A percentile compares a stretch with the other conserved stretches of the same genome.
Conservation (phyloP, 768 basidiomycete genomes). For the Boletus subcaerulescens region DNA sequence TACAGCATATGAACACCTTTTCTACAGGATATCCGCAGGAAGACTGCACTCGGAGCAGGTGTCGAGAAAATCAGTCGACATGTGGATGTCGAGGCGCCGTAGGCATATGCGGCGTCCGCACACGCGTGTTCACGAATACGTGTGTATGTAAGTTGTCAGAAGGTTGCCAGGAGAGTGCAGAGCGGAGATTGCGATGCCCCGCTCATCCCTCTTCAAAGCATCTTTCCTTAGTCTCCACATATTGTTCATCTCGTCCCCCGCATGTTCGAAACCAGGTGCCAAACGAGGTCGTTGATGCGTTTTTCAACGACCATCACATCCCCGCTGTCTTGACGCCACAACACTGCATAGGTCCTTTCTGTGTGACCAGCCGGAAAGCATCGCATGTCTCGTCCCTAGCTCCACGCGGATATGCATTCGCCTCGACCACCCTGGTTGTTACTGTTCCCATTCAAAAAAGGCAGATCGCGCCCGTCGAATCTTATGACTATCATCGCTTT, state of each 20-base stretch:
- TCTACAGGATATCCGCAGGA: conserved; percentile 25
- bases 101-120: background rate
- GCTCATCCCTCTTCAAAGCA: conserved; percentile 11
- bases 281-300: background rate
- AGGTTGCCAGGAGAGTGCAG: conserved; percentile 1
- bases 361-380: background rate
- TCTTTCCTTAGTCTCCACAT: background rate
- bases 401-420: background rate
- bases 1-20: conserved; percentile 3
- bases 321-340: background rate
- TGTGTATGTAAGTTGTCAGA: background rate
- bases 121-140: background rate
- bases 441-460: background rate
- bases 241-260: background rate
- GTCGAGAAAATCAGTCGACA: conserved; percentile 38
- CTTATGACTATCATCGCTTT: background rate
- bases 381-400: background rate
- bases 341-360: background rate
- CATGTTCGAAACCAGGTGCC: background rate
- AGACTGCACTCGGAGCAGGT: conserved; percentile 34
- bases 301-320: background rate
- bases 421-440: background rate
- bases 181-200: conserved; percentile 4
- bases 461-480: background rate
- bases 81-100: conserved; percentile 21